Evolutionary conservation across 2,329 filamentous ascomycete genomes (phyloP).

Genomic region (Fusarium nematophilum): DNA sequence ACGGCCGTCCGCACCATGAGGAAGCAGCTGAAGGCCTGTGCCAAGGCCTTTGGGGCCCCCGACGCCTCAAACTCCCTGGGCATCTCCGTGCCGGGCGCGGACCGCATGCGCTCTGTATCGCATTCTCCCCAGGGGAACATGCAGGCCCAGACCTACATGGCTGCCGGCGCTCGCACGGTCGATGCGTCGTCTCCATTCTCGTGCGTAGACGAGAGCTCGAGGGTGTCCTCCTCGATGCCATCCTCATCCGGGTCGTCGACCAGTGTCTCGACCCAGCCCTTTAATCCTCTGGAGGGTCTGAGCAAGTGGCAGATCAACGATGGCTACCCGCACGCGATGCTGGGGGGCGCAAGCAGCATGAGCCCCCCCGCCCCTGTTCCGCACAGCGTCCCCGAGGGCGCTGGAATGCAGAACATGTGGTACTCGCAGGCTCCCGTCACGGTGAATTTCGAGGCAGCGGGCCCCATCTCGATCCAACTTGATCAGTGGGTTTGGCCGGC

Average conservation of each 20-base stretch:
- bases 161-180: constrained; percentile 11
- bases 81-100: constrained; percentile 28
- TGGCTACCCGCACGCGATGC: constrained; percentile 37
- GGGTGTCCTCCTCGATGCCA: constrained; percentile 38
- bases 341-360: constrained; percentile 36
- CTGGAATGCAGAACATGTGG: constrained; percentile 44
- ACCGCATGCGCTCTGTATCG: constrained; percentile 31
- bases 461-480: constrained; percentile 35
- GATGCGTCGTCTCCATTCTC: constrained; percentile 27
- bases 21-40: constrained; percentile 46
- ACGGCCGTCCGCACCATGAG: constrained; percentile 37
- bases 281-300: constrained; percentile 40
- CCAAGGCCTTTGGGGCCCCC: constrained; percentile 34
- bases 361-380: constrained; percentile 25
- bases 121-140: constrained; percentile 36
- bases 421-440: constrained; percentile 44
- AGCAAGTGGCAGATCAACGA: constrained; percentile 42
- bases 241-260: constrained; percentile 40
- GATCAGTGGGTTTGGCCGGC: constrained; percentile 46
- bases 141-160: constrained; percentile 13
- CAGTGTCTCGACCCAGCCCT: constrained; percentile 32
- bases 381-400: constrained; percentile 39
- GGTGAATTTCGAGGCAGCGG: constrained; percentile 46
- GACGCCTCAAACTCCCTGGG: constrained; percentile 33
- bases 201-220: constrained; percentile 29